Base-by-base conservation (phyloP, 2,329 filamentous ascomycete species). In the Mollisia scopiformis region DNA sequence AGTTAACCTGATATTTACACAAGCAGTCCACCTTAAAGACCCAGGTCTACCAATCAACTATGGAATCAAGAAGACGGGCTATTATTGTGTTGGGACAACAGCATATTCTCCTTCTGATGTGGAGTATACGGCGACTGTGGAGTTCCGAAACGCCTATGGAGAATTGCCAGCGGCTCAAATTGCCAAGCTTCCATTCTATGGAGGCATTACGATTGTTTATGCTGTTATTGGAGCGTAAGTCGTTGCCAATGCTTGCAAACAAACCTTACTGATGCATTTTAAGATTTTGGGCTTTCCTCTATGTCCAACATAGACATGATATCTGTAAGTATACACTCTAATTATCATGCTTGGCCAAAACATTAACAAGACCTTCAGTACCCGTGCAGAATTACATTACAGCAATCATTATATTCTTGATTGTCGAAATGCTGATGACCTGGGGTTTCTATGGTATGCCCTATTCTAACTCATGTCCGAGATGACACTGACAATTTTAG, bases 321-420 rank as follows among this genome's bases (percentile, higher is more conserved):
- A 98, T 99, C 64, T 80, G 88, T 91, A 78, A 78, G 87, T 75
- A 46, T n/a, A n/a, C n/a, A 58, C 35, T 33, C 27, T 6, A 14
- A 41, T 33, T 23, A 35, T 27, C 19, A 21, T 21, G 27, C 35
- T n/a, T n/a, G 33, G 33, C 30, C 31, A 57, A 50, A 37, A 59
- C 49, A 59, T 56, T 67, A 75, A 83, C 68, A 80, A 62, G 11
- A 47, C 21, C 46, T 57, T 6, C n/a, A 91, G 88, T 99, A 72
- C 90, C 96, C 16, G 95, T 99, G 2, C 95, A 99, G 77, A 99
- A 99, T 75, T 99, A 99, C 76, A 98, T 99, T 70, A 99, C 95
- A 0, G 94, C 95, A 10, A 99, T 98, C 62, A 82, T 99, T 53
- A 87, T 95, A 55, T 99, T 99, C 78, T 80, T 99, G 46, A 92